These are phyloP conservation scores for Aspergillus ibericus DNA, from an alignment of 2,329 filamentous ascomycete genomes.

Conservation along the genomic window DNA sequence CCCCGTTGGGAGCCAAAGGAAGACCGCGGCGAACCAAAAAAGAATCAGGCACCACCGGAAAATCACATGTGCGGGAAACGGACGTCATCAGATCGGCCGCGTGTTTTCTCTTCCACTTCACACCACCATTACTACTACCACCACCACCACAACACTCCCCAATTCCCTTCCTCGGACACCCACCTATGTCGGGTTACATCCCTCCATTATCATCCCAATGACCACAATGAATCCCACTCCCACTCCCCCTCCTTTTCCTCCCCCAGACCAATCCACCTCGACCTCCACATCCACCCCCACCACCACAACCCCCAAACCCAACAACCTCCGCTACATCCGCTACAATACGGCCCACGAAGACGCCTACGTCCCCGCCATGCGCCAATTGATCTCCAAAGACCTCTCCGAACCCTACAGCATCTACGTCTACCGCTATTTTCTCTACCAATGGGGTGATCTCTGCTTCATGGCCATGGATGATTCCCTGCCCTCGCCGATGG, in stretches of 20 bases:
- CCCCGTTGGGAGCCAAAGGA: too few relatives aligned
- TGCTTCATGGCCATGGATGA: slow-evolving; percentile 77
- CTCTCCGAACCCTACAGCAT: slow-evolving; percentile 98
- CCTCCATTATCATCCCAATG: not conserved
- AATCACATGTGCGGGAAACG: slow-evolving; percentile 13
- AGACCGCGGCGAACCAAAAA: not conserved
- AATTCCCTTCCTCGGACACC: too few relatives aligned
- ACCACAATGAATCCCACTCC: slow-evolving; percentile 32
- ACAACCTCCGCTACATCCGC: slow-evolving; percentile 57
- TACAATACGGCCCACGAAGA: slow-evolving; percentile 62
- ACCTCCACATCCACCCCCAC: not conserved
- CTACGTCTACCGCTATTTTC: slow-evolving; percentile 97
- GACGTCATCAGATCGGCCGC: not conserved
- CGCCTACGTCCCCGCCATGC: slow-evolving; percentile 77
- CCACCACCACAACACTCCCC: too few relatives aligned
- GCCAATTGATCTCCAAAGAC: slow-evolving; percentile 90
- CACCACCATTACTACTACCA: too few relatives aligned
- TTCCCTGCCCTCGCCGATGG: slow-evolving; percentile 48
- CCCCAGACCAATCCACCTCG: slow-evolving; percentile 8
- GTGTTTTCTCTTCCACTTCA: not conserved
- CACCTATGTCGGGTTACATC: too few relatives aligned
- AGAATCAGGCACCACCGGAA: slow-evolving; percentile 1
- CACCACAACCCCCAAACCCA: slow-evolving; percentile 29
- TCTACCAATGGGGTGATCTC: slow-evolving; percentile 97
- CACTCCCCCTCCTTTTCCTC: not conserved